Percentiles rank a stretch among this genome's conserved stretches.
Conservation (phyloP, 2,329 filamentous ascomycete genomes). For the Monascus ruber region DNA sequence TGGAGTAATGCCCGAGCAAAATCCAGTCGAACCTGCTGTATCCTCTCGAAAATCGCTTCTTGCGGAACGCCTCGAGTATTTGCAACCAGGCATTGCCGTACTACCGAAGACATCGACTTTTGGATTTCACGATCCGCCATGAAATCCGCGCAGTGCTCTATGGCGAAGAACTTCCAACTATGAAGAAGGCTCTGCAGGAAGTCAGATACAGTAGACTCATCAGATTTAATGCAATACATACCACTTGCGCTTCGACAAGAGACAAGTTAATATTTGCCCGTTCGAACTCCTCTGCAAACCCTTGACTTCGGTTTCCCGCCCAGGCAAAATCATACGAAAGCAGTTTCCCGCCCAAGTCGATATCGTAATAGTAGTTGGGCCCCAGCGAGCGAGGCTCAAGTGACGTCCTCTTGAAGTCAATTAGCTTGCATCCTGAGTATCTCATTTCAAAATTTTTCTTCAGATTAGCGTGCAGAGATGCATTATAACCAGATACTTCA, state of each 20-base stretch:
- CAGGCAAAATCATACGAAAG: constrained; percentile 69
- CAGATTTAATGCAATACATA: constrained; percentile 31
- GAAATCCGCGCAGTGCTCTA: constrained; percentile 65
- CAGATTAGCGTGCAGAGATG: constrained; percentile 74
- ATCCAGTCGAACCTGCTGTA: constrained; percentile 66
- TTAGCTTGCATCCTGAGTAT: constrained; percentile 62
- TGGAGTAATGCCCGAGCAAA: constrained; percentile 75
- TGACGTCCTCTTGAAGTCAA: constrained; percentile 67
- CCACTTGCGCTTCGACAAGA: constrained; percentile 81
- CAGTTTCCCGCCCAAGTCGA: constrained; percentile 63
- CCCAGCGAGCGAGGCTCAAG: constrained; percentile 58
- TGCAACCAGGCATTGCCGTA: constrained; percentile 63
- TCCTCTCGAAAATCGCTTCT: constrained; percentile 67
- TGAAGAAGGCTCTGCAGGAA: constrained; percentile 58
- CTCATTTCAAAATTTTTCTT: constrained; percentile 71
- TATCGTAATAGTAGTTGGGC: constrained; percentile 70
- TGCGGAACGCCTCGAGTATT: constrained; percentile 64
- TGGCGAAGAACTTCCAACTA: constrained; percentile 77
- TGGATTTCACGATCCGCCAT: constrained; percentile 46
- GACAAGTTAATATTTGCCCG: constrained; percentile 85
- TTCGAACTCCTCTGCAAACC: constrained; percentile 72
- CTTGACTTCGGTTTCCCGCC: constrained; percentile 54
- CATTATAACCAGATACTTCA: constrained; percentile 70
- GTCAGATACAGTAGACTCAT: constrained; percentile 15
- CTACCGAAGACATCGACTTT: constrained; percentile 61